These are phyloP conservation scores for Cordia subcordata DNA, from an alignment of 257 asterid genomes.

Conservation along the genomic window DNA sequence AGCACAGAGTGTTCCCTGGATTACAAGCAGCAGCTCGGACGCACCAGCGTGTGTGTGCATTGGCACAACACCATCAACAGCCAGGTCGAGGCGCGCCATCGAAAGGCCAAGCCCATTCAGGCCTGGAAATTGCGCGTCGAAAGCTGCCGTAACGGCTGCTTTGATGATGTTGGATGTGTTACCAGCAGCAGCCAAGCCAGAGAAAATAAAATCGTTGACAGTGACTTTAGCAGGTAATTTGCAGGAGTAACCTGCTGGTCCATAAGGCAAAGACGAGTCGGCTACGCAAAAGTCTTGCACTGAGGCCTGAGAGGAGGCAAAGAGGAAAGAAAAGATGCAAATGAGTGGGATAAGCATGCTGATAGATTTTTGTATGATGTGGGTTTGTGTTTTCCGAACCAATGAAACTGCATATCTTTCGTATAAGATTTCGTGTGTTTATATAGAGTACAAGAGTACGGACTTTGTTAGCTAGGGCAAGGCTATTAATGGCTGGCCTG, in stretches of 20 bases:
- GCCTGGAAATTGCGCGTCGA: constrained; percentile 51
- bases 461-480: too few relatives aligned
- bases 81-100: constrained; percentile 61
- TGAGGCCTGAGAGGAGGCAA: constrained; percentile 24
- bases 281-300: constrained; percentile 80
- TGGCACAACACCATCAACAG: constrained; percentile 61
- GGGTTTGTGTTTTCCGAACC: background rate
- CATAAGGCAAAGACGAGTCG: constrained; percentile 40
- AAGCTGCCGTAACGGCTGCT: constrained; percentile 64
- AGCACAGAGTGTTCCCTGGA: constrained; percentile 52
- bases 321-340: constrained; percentile 16
- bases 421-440: background rate
- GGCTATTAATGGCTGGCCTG: too few relatives aligned
- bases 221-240: constrained; percentile 42
- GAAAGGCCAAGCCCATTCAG: constrained; percentile 70
- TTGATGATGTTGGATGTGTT: constrained; percentile 65
- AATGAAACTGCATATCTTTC: too few relatives aligned
- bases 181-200: constrained; percentile 46
- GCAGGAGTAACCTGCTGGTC: constrained; percentile 83
- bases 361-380: background rate
- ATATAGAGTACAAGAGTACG: background rate
- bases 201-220: constrained; percentile 48
- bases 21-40: constrained; percentile 48
- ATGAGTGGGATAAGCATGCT: constrained; percentile 16
- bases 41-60: constrained; percentile 77